Conservation (phyloP, 163 green algal genomes). For the Chlorella variabilis region DNA sequence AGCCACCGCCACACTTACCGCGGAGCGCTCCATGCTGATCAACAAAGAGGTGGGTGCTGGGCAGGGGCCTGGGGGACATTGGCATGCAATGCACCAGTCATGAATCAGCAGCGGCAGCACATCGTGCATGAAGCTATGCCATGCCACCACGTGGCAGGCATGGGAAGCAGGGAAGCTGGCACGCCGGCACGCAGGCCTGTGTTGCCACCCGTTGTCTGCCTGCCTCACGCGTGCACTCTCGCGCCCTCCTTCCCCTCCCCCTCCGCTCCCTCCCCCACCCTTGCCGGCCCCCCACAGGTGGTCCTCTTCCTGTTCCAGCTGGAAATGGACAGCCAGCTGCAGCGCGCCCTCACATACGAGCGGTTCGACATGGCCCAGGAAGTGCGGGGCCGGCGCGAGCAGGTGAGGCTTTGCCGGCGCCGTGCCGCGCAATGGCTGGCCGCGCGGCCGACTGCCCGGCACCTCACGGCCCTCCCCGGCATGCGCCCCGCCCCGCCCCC, state of each 20-base stretch:
- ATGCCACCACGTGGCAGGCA: too few species aligned
- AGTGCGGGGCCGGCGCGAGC: conserved; percentile 24
- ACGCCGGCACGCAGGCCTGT: background rate
- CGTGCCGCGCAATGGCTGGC: too few species aligned
- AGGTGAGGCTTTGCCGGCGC: background rate
- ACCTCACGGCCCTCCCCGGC: background rate
- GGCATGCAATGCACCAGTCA: too few species aligned
- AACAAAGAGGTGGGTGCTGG: conserved; percentile 61
- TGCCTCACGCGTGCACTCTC: background rate
- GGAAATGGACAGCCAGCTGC: conserved; percentile 78
- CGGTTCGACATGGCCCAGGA: conserved; percentile 70
- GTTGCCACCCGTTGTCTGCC: too few species aligned
- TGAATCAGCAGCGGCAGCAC: too few species aligned
- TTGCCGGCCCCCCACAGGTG: conserved; percentile 16
- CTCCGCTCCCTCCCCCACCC: background rate
- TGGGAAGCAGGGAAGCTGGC: too few species aligned
- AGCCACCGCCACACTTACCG: conserved; percentile 4
- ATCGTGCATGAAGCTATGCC: too few species aligned
- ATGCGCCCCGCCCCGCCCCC: background rate
- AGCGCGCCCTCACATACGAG: conserved; percentile 83
- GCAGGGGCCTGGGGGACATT: background rate
- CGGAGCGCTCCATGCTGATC: conserved; percentile 58
- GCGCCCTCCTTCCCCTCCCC: background rate
- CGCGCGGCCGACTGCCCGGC: too few species aligned
- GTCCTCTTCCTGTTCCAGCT: conserved; percentile 79